These are phyloP conservation scores for Rhizophora mangle DNA, from an alignment of 345 rosid species.

Conservation along the genomic window DNA sequence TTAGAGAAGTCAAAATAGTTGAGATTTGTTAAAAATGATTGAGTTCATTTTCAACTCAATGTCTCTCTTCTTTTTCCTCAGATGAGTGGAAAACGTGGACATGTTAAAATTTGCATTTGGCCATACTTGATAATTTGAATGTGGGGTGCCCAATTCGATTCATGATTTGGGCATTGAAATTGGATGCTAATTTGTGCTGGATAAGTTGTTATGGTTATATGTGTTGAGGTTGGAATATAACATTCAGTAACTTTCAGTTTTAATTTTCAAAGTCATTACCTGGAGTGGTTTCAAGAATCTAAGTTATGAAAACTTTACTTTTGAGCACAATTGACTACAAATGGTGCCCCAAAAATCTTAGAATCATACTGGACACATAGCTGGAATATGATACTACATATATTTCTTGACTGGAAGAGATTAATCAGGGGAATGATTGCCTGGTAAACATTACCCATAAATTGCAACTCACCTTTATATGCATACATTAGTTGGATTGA, in stretches of 20 bases:
- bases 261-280: constrained; percentile 1
- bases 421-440: neutral
- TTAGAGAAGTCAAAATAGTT: no score
- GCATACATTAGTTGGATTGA: neutral
- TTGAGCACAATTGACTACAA: constrained; percentile 5
- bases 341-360: neutral
- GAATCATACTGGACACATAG: neutral
- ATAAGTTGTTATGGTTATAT: neutral
- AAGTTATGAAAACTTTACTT: neutral
- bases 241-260: neutral
- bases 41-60: no score
- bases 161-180: neutral
- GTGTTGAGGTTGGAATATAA: neutral
- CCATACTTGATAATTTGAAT: neutral
- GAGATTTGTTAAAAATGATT: no score
- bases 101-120: neutral
- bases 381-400: neutral
- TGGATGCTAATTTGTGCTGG: neutral
- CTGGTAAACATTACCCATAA: neutral
- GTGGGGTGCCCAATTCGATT: neutral
- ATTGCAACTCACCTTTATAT: neutral
- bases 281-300: neutral
- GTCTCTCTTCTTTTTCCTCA: no score
- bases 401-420: neutral
- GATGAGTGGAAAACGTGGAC: neutral